These are phyloP conservation scores for Picea abies DNA, from an alignment of 83 land plant genomes.

Conservation along the genomic window DNA sequence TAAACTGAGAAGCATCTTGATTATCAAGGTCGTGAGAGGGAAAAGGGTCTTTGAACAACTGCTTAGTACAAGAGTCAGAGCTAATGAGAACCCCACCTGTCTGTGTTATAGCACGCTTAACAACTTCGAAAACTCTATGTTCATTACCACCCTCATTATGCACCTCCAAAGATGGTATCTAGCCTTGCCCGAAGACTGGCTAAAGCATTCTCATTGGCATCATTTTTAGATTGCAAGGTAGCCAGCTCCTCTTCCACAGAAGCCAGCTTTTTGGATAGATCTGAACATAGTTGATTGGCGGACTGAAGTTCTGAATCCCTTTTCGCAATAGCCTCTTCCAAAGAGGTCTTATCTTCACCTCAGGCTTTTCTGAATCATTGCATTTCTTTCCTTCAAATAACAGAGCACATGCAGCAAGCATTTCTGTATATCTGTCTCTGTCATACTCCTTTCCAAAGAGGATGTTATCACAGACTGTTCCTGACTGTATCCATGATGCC, in stretches of 20 bases:
- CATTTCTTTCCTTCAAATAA: no score
- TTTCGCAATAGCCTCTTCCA: slow-evolving; percentile 2
- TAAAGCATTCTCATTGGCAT: slow-evolving; percentile 23
- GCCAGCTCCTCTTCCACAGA: slow-evolving; percentile 11
- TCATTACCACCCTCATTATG: no score
- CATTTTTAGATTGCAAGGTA: slow-evolving; percentile 12
- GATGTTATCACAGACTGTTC: no score
- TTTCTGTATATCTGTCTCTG: no score
- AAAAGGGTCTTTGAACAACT: slow-evolving; percentile 15
- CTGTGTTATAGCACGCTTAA: slow-evolving; percentile 32
- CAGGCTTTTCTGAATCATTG: no score
- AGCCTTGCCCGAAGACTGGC: slow-evolving; percentile 37
- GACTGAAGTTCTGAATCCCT: slow-evolving; percentile 22
- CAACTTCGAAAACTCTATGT: slow-evolving; percentile 29
- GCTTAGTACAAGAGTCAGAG: slow-evolving; percentile 16
- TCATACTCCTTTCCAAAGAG: neutral
- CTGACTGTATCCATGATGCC: no score
- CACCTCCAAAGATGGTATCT: slow-evolving; percentile 20
- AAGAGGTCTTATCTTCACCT: neutral
- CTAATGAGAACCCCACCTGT: slow-evolving; percentile 24
- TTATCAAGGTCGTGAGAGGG: slow-evolving; percentile 13
- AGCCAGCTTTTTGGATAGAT: slow-evolving; percentile 3
- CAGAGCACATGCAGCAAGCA: no score
- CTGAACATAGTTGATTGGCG: slow-evolving; percentile 21
- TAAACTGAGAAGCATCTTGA: slow-evolving; percentile 15